Evolutionary conservation across 129 eudicot genomes (phyloP).

Genomic region (Tagetes erecta): DNA sequence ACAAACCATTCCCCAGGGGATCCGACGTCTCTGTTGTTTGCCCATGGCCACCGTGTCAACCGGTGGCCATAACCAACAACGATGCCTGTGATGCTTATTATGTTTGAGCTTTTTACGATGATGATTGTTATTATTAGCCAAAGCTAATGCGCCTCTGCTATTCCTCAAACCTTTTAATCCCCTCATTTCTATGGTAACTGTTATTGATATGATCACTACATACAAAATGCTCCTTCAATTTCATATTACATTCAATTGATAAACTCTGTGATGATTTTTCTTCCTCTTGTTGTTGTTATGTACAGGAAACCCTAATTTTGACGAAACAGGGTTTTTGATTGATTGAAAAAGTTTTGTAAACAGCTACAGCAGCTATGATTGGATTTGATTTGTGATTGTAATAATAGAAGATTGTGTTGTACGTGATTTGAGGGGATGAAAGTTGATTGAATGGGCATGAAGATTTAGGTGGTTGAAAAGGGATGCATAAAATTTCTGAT

Average conservation of each 20-base stretch:
- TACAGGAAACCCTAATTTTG: slow-evolving; percentile 16
- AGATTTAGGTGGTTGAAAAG: too few species aligned
- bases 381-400: neutral
- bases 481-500: too few species aligned
- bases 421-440: neutral
- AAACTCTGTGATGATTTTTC: neutral
- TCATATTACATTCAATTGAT: slow-evolving; percentile 40
- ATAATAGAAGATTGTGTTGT: neutral
- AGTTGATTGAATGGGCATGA: too few species aligned
- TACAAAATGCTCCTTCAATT: slow-evolving; percentile 35
- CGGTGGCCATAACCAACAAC: slow-evolving; percentile 53
- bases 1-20: slow-evolving; percentile 70
- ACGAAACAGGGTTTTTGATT: neutral
- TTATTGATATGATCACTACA: neutral
- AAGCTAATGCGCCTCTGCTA: slow-evolving; percentile 42
- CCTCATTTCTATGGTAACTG: slow-evolving; percentile 22
- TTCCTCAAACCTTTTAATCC: slow-evolving; percentile 41
- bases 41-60: slow-evolving; percentile 27
- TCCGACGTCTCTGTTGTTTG: slow-evolving; percentile 42
- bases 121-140: slow-evolving; percentile 21
- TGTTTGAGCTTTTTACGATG: slow-evolving; percentile 30
- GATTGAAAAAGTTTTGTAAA: neutral
- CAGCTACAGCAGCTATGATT: neutral
- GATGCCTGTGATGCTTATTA: slow-evolving; percentile 22
- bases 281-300: neutral